Evolutionary conservation across 2,329 filamentous ascomycete genomes (phyloP), one percentile per base, ranked within the genome.

Genomic region (Alternaria sp.): DNA sequence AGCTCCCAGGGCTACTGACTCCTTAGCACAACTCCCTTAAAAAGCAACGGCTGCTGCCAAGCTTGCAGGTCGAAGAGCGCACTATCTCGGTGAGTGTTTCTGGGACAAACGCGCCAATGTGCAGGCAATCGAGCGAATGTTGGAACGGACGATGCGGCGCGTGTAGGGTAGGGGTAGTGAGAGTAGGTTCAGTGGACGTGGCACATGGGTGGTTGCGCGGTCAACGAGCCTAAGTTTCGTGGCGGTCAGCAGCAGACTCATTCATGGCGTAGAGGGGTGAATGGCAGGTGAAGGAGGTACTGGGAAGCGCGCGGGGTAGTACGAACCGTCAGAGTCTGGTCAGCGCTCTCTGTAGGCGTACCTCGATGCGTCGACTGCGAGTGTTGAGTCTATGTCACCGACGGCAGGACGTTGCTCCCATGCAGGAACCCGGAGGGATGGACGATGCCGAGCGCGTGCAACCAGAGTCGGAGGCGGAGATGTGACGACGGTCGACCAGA

Each of bases 241-340:
- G 58, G 54, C 68, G 64, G 74, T 77, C 69, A 77, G 75, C 70
- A 75, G 74, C 60, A 26, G 41, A 28, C 42, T 51, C 53, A 61
- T 51, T 53, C 51, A 57, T 59, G 5, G 24, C 61, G 53, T 61
- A 59, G 52, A 56, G 54, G 46, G 38, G 49, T 54, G 56, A 51
- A 51, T 47, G 42, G 53, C 54, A 54, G 52, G 60, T 49, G 52
- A 63, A 60, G 51, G 63, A 64, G 46, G 46, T 38, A 65, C 66
- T 69, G 67, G 65, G 69, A 54, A 63, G 66, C 59, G 61, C 57
- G 63, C 55, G 54, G 64, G 67, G 75, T 76, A 56, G 74, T 72
- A 78, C 75, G 67, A 76, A 78, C 75, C 65, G 70, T 65, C 61
- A 60, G 61, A 69, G 65, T 67, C 69, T 69, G 67, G 64, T 64